Base-by-base conservation (phyloP, 495 filamentous ascomycete species). In the Neurospora terricola region DNA sequence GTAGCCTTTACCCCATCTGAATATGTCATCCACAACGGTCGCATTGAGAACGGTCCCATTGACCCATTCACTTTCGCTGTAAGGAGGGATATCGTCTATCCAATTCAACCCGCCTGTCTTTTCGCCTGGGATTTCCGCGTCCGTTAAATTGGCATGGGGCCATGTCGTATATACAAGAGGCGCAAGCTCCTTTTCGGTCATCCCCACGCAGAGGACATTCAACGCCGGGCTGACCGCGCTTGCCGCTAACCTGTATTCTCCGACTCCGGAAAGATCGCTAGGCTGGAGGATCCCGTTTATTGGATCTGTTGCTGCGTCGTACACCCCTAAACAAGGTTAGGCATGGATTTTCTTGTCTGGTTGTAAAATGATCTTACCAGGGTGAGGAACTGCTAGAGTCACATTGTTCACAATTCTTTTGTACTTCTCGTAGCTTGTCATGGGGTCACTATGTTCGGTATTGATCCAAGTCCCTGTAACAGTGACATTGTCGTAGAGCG, bases 351-450 rank as follows among this genome's bases (percentile, higher is more conserved):
- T 11, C 16, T 11, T 10, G 0, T 3, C 5, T 38, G 16, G 9
- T 36, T 30, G 5, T 23, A 5, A 8, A 34, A 8, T 4, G 0
- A 34, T 3, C 73, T 70, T 59, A 72, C 74, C 74, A 3, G 88
- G 84, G 72, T 94, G 91, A 0, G 92, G 92, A 84, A 93, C 89
- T 3, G 90, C 89, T 75, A 93, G 86, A 0, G 90, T 92, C 48
- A 93, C 87, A 76, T 93, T 94, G 79, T 92, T 90, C 73, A 93
- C 78, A 59, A 90, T 81, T 42, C 91, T 83, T 0, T 75, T 72
- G 74, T 87, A 78, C 38, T 80, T 73, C 3, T 79, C 70, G 14
- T 87, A 91, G 3, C 80, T 78, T 5, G 79, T 78, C 1, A 80
- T 82, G 38, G 88, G 83, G 72, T 90, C 78, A 34, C 79, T 77